Percentiles rank a stretch among this genome's conserved stretches.
Evolutionary conservation across 768 basidiomycete genomes (phyloP).

Genomic region (Serendipita indica): DNA sequence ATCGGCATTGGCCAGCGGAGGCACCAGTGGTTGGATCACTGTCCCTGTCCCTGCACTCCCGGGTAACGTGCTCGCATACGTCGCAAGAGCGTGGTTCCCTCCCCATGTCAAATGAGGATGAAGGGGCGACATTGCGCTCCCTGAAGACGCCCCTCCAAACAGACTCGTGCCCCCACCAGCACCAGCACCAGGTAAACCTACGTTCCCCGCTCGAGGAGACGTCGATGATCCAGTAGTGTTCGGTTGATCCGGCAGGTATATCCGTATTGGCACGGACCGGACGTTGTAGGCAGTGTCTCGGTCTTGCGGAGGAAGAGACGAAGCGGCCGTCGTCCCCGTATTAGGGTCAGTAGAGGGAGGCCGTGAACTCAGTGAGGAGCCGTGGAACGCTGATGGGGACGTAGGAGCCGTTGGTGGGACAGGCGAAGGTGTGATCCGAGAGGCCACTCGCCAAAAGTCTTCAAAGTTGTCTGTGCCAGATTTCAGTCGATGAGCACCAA

Average conservation of each 20-base stretch:
- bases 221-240: background rate
- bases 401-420: conserved; percentile 26
- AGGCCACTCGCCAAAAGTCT: conserved; percentile 83
- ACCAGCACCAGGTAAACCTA: background rate
- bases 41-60: conserved; percentile 35
- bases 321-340: conserved; percentile 20
- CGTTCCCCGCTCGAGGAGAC: conserved; percentile 1
- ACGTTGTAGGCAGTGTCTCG: conserved; percentile 78
- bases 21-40: conserved; percentile 77
- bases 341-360: conserved; percentile 48
- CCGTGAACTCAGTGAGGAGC: conserved; percentile 47
- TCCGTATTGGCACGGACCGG: conserved; percentile 72
- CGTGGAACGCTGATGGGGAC: conserved; percentile 29
- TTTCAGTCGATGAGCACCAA: background rate
- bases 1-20: conserved; percentile 43
- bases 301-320: conserved; percentile 26
- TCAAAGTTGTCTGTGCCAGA: conserved; percentile 77
- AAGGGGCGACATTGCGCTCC: conserved; percentile 4
- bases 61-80: background rate
- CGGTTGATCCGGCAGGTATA: conserved; percentile 60
- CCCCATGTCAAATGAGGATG: background rate
- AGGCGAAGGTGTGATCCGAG: conserved; percentile 81
- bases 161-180: background rate
- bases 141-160: conserved; percentile 1
- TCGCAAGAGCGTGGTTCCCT: background rate